A percentile compares a stretch with the other conserved stretches of the same genome.
Conservation (phyloP, 176 grass and related monocot genomes). For the Oryza punctata region DNA sequence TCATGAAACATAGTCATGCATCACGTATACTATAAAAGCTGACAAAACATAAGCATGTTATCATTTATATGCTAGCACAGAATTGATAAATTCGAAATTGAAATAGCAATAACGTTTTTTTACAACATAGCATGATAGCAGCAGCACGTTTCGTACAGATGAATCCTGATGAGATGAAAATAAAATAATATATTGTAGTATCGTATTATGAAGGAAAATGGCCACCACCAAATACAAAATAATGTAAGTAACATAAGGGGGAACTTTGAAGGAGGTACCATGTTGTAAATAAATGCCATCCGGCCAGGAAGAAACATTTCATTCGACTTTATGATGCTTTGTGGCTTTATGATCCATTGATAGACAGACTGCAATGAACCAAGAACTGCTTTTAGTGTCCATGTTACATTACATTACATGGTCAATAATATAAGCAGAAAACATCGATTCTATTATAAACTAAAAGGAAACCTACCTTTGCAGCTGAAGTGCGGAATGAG, state of each 20-base stretch:
- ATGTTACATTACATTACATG: constrained; percentile 36
- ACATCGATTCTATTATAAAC: constrained; percentile 4
- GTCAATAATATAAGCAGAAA: not conserved
- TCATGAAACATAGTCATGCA: not conserved
- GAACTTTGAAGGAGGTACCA: constrained; percentile 55
- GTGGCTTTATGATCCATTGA: constrained; percentile 92
- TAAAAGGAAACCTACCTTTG: constrained; percentile 59
- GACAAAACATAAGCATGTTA: not conserved
- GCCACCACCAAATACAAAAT: too few relatives aligned
- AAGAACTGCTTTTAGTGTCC: constrained; percentile 20
- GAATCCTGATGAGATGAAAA: constrained; percentile 12
- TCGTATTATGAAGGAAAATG: too few relatives aligned
- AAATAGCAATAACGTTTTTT: not conserved
- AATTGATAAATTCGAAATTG: not conserved
- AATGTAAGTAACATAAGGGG: not conserved
- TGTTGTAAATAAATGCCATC: constrained; percentile 95
- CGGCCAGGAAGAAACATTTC: constrained; percentile 98
- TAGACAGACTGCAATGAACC: constrained; percentile 81
- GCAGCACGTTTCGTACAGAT: not conserved
- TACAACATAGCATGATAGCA: constrained; percentile 1
- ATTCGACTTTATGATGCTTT: constrained; percentile 79
- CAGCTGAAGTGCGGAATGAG: constrained; percentile 89
- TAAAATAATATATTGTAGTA: not conserved
- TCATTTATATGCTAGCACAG: not conserved
- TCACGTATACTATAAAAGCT: not conserved